These are phyloP conservation scores for Sporothrix pseudoabietina DNA, from an alignment of 2,329 filamentous ascomycete genomes.

Conservation along the genomic window DNA sequence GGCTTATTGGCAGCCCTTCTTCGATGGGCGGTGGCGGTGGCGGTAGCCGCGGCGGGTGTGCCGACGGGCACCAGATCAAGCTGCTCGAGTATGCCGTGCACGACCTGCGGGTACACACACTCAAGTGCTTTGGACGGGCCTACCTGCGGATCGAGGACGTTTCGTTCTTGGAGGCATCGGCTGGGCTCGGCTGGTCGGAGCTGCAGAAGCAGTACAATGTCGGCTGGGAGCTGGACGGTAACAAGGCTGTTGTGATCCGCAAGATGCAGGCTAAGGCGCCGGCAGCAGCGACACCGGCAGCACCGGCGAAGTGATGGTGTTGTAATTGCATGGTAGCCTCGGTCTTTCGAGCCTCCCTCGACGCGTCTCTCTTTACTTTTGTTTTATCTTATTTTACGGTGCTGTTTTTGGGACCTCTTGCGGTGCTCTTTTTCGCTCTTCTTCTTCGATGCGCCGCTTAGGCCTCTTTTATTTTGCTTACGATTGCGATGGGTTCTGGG, in stretches of 20 bases:
- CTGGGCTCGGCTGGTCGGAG: slow-evolving; percentile 71
- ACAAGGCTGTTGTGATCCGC: slow-evolving; percentile 73
- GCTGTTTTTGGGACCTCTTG: not conserved
- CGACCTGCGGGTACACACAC: slow-evolving; percentile 70
- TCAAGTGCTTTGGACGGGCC: slow-evolving; percentile 83
- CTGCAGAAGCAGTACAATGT: slow-evolving; percentile 70
- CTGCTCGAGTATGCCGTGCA: slow-evolving; percentile 81
- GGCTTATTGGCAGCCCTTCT: slow-evolving; percentile 52
- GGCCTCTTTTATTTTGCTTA: not conserved
- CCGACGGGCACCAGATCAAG: slow-evolving; percentile 78
- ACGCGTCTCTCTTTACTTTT: not conserved
- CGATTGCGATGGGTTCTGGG: no score
- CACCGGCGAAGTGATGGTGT: not conserved
- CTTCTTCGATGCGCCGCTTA: not conserved
- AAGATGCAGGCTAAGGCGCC: slow-evolving; percentile 47
- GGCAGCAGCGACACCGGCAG: not conserved
- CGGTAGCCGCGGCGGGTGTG: slow-evolving; percentile 44
- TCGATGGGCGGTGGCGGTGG: not conserved
- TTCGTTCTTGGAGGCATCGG: slow-evolving; percentile 67
- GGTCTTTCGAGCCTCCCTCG: no score
- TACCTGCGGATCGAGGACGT: slow-evolving; percentile 72
- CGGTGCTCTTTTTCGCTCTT: not conserved
- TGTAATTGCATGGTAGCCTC: not conserved
- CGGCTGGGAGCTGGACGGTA: slow-evolving; percentile 78
- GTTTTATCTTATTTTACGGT: not conserved